Evolutionary conservation across 1,284 basidiomycete genomes (phyloP).

Genomic region (Apiotrichum gamsii): DNA sequence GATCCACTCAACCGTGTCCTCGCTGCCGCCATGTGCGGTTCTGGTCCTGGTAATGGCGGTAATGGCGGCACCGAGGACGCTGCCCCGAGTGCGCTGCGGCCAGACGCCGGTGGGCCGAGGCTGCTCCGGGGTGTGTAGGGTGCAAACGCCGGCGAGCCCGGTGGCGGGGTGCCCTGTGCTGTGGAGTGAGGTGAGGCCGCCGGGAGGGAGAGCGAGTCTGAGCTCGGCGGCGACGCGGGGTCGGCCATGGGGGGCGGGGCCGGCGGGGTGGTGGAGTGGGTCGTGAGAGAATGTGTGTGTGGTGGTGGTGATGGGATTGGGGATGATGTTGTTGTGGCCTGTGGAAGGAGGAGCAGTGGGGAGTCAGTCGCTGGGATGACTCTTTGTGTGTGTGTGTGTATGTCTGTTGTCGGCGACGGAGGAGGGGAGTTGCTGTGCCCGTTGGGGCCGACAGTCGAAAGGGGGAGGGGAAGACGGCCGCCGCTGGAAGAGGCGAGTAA

Average conservation of each 20-base stretch:
- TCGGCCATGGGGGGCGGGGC: background rate
- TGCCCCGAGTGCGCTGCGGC: too few species aligned
- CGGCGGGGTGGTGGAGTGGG: background rate
- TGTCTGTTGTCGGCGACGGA: too few species aligned
- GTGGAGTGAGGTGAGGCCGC: background rate
- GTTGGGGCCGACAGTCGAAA: too few species aligned
- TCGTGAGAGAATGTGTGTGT: background rate
- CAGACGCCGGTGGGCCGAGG: too few species aligned
- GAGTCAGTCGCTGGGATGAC: background rate
- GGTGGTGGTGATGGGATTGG: background rate
- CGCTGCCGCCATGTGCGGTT: background rate
- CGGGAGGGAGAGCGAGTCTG: conserved; percentile 1
- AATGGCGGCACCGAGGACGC: too few species aligned
- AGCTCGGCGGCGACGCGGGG: conserved; percentile 1
- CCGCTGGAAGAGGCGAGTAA: too few species aligned
- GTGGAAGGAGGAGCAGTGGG: background rate
- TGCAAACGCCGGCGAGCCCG: conserved; percentile 13
- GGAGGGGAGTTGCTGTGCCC: too few species aligned
- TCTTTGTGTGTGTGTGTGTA: too few species aligned
- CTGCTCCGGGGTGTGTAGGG: conserved; percentile 5
- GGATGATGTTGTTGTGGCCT: background rate
- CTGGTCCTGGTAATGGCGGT: too few species aligned
- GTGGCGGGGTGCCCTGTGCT: conserved; percentile 4
- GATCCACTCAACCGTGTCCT: background rate
- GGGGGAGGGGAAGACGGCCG: too few species aligned